Percentiles rank a stretch among this genome's conserved stretches.
These are phyloP conservation scores for Daedaleopsis nitida DNA, from an alignment of 768 basidiomycete genomes.

Conservation along the genomic window DNA sequence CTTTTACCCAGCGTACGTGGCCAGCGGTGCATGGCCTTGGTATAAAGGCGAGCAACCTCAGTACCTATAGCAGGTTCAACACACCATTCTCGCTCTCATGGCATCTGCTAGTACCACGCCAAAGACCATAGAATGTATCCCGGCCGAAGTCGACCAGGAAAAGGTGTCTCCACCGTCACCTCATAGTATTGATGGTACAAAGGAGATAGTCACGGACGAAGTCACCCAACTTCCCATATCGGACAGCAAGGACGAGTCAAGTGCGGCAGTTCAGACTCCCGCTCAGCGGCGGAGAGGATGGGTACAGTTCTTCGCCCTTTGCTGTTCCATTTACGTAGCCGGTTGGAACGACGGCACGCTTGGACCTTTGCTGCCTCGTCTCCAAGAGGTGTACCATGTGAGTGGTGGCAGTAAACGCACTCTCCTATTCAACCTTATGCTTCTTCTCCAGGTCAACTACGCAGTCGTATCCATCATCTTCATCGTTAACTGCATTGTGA, in stretches of 20 bases:
- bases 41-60: too few species aligned
- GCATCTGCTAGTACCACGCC: too few species aligned
- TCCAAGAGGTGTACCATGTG: constrained; percentile 57
- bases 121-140: too few species aligned
- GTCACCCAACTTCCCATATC: not conserved
- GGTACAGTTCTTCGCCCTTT: constrained; percentile 57
- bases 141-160: too few species aligned
- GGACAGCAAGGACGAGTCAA: not conserved
- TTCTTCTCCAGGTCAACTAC: constrained; percentile 42
- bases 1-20: not conserved
- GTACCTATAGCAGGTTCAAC: too few species aligned
- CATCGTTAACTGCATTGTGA: constrained; percentile 45
- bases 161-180: too few species aligned
- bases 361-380: constrained; percentile 73
- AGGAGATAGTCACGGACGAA: not conserved
- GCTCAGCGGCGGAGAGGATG: constrained; percentile 4
- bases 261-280: not conserved
- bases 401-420: not conserved
- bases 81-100: too few species aligned
- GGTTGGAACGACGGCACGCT: constrained; percentile 80
- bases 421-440: not conserved
- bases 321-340: constrained; percentile 54
- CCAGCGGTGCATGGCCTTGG: not conserved
- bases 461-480: constrained; percentile 62
- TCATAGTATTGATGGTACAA: not conserved